phyloP scores from a whole-genome alignment of 1,284 basidiomycete genomes.

The Microbotryum intermedium region DNA sequence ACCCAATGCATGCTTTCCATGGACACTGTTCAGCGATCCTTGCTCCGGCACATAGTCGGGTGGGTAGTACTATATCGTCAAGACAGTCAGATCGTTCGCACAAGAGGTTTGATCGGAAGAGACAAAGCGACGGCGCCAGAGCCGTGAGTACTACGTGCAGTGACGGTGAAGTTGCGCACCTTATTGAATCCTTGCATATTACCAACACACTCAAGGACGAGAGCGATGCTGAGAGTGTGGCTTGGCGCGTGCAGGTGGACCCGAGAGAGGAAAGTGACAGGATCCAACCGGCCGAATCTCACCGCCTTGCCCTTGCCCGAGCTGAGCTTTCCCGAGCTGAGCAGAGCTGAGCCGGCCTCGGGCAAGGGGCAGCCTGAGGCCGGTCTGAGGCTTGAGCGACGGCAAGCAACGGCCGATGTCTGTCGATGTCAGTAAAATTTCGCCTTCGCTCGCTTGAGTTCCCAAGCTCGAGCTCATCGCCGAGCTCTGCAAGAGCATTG shows the following conservation, averaged over 20 bases:
- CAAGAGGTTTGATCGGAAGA: background rate
- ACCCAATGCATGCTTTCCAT: constrained; percentile 70
- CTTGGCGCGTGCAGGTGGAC: too few species aligned
- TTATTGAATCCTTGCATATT: constrained; percentile 44
- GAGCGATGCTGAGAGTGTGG: background rate
- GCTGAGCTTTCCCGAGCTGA: too few species aligned
- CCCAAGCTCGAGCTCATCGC: too few species aligned
- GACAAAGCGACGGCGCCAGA: background rate
- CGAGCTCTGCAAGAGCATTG: too few species aligned
- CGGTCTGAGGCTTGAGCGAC: too few species aligned
- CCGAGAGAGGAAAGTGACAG: background rate
- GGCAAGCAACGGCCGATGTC: too few species aligned
- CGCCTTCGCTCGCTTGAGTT: too few species aligned
- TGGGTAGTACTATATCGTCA: constrained; percentile 62
- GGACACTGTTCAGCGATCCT: constrained; percentile 67
- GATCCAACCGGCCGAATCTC: background rate
- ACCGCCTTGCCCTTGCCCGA: too few species aligned
- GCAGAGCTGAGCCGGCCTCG: too few species aligned
- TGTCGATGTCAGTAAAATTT: too few species aligned
- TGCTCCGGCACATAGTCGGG: constrained; percentile 79
- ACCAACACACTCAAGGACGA: too few species aligned
- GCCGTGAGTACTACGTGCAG: background rate
- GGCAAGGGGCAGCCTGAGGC: too few species aligned
- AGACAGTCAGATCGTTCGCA: background rate
- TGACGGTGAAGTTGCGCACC: constrained; percentile 34